Evolutionary conservation across 2,329 filamentous ascomycete species (phyloP).

Genomic region (Harringtonia aguacate): DNA sequence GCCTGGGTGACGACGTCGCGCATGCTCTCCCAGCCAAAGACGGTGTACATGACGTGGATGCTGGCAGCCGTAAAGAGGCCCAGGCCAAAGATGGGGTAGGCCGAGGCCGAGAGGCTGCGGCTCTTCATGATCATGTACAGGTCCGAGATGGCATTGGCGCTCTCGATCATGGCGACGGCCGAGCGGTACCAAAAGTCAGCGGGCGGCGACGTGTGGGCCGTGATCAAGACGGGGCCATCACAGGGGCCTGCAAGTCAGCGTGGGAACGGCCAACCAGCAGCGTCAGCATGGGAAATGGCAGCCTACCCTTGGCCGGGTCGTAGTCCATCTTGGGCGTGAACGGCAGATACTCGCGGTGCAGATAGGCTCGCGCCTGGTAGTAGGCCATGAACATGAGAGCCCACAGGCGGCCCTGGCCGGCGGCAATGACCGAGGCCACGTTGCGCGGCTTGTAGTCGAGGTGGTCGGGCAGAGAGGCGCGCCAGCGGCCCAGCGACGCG

Average conservation of each 20-base stretch:
- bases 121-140: background rate
- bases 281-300: too few species aligned
- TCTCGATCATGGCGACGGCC: background rate
- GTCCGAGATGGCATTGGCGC: background rate
- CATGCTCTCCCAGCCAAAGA: background rate
- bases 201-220: background rate
- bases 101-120: background rate
- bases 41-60: background rate
- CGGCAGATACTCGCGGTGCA: background rate
- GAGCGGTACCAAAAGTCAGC: background rate
- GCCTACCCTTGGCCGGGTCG: background rate
- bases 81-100: background rate
- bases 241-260: background rate
- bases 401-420: background rate
- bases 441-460: background rate
- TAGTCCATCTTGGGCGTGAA: background rate
- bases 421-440: background rate
- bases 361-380: background rate
- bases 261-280: too few species aligned
- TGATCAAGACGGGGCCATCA: background rate
- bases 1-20: background rate
- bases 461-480: background rate
- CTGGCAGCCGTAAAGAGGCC: background rate
- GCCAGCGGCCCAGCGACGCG: background rate
- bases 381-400: background rate